Base-by-base conservation (phyloP, 1,139 yeast species). In the Hanseniaspora sp. region DNA sequence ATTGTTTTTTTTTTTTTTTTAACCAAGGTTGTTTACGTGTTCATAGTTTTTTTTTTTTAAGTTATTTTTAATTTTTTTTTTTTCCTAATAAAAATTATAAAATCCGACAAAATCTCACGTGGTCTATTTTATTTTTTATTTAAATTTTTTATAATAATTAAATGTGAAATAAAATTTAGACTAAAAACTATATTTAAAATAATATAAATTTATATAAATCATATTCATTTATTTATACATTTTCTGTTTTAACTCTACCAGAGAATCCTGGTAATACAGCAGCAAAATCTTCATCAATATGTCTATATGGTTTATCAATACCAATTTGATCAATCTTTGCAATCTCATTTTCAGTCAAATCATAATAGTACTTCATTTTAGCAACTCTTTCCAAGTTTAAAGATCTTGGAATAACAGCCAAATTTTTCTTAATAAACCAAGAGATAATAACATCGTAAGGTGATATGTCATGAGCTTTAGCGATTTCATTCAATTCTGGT, bases 321-420 rank as follows among this genome's bases (percentile, higher is more conserved):
- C 83, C 83, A 51, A 74, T 58, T 31, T 72, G 58, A 58, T 75
- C 75, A 55, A 79, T 64, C 7, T 60, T 59, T 0, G 62, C 61
- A 47, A 79, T 61, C 35, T 79, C 83, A 17, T 74, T 74, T 28
- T 65, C 58, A 1, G 75, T 66, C 51, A 78, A 64, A 8, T 69
- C 69, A 1, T 77, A 77, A 53, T 75, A 65, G 45, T 62, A 62
- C 11, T 60, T 56, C 23, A 59, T 61, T 11, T 61, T 53, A 30
- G 58, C 59, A 35, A 71, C 63, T 59, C 75, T 68, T 5, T 62
- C 64, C 4, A 63, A 59, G 51, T 69, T 70, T 23, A 67, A 58
- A 0, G 83, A 77, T 67, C 80, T 77, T 46, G 83, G 81, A 55
- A 79, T 71, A 9, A 77, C 82, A 42, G 75, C 69, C 38, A 77